Base-by-base conservation (phyloP, 352 stramenopile genomes). In the Aphanomyces stellatus region DNA sequence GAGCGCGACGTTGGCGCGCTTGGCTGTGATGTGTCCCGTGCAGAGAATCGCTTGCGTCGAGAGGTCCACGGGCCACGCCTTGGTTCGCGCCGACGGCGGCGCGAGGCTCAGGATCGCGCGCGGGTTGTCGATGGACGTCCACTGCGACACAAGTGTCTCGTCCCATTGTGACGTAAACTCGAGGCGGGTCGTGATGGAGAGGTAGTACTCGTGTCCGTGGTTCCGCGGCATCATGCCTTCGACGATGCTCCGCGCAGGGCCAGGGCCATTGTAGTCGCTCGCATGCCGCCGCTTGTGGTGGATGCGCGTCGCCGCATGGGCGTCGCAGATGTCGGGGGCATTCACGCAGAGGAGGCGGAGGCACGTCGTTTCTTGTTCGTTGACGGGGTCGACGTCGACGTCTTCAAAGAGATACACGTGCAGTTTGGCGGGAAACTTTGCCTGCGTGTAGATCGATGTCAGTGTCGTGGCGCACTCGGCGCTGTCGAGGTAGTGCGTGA, bases 101-200 rank as follows among this genome's bases (percentile, higher is more conserved):
- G 79, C 71, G 27, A 88, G 72, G 69, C 81, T 93, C 62, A 95
- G 65, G 62, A 95, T 91, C 30, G 84, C 87, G 66, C 81, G 81
- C 69, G 87, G 75, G 61, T 93, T 95, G 41, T 82, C 83, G 25
- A 86, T 81, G 51, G 64, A 78, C 62, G 90, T 85, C 87, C 87
- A 95, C 71, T 93, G 77, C 65, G 89, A 81, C 1, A 95, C 72
- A 46, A 95, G 67, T 28, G 76, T 31, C 17, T 88, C 66, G 56
- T 95, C 87, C 87, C 87, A 95, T 48, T 83, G 67, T 60, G 81
- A 65, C 27, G 74, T 88, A 64, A 93, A 90, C 51, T 84, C 75
- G 43, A 90, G 72, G 7, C 78, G 70, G 27, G 81, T 57, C 51
- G 91, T 82, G 13, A 91, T 72, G 0, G 85, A 91, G 19, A 93